Evolutionary conservation across 345 rosid species (phyloP).

Genomic region (Brassica juncea): DNA sequence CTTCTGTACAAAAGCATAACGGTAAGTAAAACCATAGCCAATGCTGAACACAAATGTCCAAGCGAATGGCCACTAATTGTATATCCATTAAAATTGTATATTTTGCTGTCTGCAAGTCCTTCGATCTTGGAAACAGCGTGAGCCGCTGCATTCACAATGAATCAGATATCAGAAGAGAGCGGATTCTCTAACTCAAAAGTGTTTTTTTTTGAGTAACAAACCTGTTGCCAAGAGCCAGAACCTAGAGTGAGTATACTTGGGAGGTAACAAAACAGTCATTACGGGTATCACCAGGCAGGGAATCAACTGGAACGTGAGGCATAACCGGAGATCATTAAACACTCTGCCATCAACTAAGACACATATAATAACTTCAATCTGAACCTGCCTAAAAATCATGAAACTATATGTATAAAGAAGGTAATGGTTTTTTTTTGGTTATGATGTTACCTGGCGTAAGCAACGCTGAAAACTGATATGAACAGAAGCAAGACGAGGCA

Average conservation of each 20-base stretch:
- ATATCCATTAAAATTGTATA: constrained; percentile 57
- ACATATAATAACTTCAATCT: constrained; percentile 34
- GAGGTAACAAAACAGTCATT: constrained; percentile 59
- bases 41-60: constrained; percentile 67
- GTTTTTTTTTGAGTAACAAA: constrained; percentile 16
- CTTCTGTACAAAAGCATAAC: constrained; percentile 73
- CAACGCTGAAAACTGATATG: constrained; percentile 51
- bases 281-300: constrained; percentile 68
- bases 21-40: constrained; percentile 53
- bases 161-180: background rate
- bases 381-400: background rate
- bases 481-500: constrained; percentile 58
- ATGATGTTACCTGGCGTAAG: constrained; percentile 69
- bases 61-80: constrained; percentile 78
- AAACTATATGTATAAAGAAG: background rate
- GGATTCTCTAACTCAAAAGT: background rate
- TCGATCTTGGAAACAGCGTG: constrained; percentile 58
- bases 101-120: constrained; percentile 62
- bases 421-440: background rate
- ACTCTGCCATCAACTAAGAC: constrained; percentile 75
- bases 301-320: constrained; percentile 85
- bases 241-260: constrained; percentile 73
- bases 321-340: constrained; percentile 86
- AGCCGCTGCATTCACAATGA: constrained; percentile 47
- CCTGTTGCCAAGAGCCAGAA: constrained; percentile 85